These are phyloP conservation scores for Lactarius sp. DNA, from an alignment of 768 basidiomycete species.

Conservation along the genomic window DNA sequence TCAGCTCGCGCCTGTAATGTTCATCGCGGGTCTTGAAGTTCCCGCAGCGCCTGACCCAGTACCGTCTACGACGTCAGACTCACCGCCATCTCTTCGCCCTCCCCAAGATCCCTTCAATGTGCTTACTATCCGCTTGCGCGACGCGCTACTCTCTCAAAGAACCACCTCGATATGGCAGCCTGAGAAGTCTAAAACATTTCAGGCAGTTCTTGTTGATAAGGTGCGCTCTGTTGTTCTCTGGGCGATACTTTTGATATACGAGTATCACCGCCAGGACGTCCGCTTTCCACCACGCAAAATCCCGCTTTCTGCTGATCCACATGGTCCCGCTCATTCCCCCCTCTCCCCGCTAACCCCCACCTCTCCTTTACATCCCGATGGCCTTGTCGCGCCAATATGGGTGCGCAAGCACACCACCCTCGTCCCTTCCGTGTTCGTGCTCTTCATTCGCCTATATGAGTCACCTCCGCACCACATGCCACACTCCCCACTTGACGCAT, in stretches of 20 bases:
- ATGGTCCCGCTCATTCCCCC: conserved; percentile 67
- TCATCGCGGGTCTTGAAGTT: conserved; percentile 77
- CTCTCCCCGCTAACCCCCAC: conserved; percentile 87
- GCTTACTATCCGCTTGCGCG: conserved; percentile 59
- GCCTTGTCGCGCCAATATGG: conserved; percentile 97
- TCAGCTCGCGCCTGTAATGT: conserved; percentile 93
- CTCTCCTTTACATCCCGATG: conserved; percentile 91
- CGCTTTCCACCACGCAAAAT: conserved; percentile 88
- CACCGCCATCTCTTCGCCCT: conserved; percentile 29
- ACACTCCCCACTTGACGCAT: conserved; percentile 50
- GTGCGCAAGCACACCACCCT: conserved; percentile 91
- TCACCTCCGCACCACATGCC: conserved; percentile 38
- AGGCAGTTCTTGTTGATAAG: conserved; percentile 81
- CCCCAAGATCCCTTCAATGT: conserved; percentile 57
- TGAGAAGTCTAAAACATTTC: conserved; percentile 69
- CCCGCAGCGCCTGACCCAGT: conserved; percentile 22
- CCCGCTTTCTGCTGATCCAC: conserved; percentile 49
- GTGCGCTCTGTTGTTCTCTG: conserved; percentile 30
- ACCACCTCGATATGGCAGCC: conserved; percentile 69
- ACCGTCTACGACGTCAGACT: conserved; percentile 25
- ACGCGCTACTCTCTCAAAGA: conserved; percentile 58
- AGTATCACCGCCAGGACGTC: conserved; percentile 41
- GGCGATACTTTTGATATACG: background rate
- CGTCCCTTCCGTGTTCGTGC: conserved; percentile 88
- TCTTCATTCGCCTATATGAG: conserved; percentile 85